Conservation (phyloP, 148 eudicot genomes). For the Agrostemma githago region DNA sequence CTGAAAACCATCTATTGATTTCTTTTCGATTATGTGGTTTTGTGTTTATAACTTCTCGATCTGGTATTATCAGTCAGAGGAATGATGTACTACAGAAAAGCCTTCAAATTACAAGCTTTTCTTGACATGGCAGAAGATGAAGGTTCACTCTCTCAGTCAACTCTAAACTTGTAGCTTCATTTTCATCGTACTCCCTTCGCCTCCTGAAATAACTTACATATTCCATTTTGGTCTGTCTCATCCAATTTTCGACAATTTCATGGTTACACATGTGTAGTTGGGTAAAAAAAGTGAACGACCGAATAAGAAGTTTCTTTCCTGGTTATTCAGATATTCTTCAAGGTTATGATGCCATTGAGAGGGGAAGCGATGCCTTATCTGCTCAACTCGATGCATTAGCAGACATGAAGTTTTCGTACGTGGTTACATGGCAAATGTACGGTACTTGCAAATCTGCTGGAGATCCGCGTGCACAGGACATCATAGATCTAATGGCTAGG, state of each 20-base stretch:
- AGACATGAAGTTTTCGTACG: conserved; percentile 83
- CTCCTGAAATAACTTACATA: neutral
- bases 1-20: neutral
- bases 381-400: conserved; percentile 88
- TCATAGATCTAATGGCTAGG: conserved; percentile 71
- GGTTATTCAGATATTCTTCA: conserved; percentile 68
- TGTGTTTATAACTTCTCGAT: conserved; percentile 12
- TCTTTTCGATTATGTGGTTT: neutral
- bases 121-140: conserved; percentile 93
- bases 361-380: conserved; percentile 59
- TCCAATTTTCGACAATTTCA: neutral
- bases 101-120: conserved; percentile 89
- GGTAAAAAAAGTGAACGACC: neutral
- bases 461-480: conserved; percentile 86
- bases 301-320: neutral
- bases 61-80: conserved; percentile 63
- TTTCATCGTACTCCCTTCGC: neutral
- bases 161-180: conserved; percentile 9
- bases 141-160: conserved; percentile 43
- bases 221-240: neutral
- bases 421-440: conserved; percentile 85
- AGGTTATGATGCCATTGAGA: conserved; percentile 70
- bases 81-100: conserved; percentile 96
- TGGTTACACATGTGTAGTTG: neutral
- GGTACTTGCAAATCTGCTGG: conserved; percentile 71